Conservation (phyloP, 2,329 filamentous ascomycete species). For the Sphaerulina vaccinii region DNA sequence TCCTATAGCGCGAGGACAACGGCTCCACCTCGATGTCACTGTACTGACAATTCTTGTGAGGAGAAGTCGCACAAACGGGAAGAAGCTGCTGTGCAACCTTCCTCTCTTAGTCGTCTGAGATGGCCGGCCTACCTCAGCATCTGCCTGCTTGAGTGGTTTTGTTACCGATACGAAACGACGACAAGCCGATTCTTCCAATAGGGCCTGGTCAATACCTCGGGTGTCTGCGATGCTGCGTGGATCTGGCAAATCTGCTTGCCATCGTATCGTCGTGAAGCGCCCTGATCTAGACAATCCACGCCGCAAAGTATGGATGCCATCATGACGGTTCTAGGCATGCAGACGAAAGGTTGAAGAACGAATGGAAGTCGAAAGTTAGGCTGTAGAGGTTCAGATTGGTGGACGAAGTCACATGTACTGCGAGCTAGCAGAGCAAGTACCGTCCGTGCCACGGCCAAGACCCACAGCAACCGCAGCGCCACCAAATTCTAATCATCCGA, state of each 20-base stretch:
- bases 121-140: neutral
- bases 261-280: neutral
- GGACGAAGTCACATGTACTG: neutral
- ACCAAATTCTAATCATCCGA: neutral
- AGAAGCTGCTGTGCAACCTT: neutral
- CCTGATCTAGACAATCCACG: neutral
- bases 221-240: neutral
- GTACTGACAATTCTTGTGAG: neutral
- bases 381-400: constrained; percentile 1
- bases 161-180: neutral
- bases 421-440: neutral
- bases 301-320: neutral
- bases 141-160: neutral
- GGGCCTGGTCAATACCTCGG: neutral
- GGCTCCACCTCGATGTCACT: no score
- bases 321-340: neutral
- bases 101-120: neutral
- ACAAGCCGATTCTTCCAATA: neutral
- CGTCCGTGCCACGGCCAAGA: no score
- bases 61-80: neutral
- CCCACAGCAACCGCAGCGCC: neutral
- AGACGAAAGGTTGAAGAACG: neutral
- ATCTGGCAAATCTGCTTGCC: neutral
- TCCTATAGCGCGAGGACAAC: no score
- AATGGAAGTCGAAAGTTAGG: constrained; percentile 1